Base-by-base conservation (phyloP, 805 yeast species). In the Zygosaccharomyces lentus region DNA sequence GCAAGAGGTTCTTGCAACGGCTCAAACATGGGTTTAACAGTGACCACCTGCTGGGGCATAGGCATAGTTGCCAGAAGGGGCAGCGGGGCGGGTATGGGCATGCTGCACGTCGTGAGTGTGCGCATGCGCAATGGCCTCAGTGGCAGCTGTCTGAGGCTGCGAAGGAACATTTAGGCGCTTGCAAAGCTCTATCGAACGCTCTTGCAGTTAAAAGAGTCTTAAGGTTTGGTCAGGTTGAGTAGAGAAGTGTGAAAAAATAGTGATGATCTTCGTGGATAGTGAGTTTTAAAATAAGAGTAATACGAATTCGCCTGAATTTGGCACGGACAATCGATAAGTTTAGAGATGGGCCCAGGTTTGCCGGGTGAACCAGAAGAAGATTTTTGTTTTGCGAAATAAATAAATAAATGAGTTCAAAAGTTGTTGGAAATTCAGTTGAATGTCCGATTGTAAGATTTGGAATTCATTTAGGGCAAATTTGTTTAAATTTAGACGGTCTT, bases 131-230 rank as follows among this genome's bases (percentile, higher is more conserved):
- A 25, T 21, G 41, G 41, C 34, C 41, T 32, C 41, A 38, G 41
- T 25, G 41, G 16, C 41, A 38, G 41, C 43, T 29, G 39, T 27
- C 47, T 46, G 16, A 49, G 27, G 36, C 49, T 39, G 39, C 47
- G 44, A 23, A 37, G 42, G 26, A 49, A 40, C 52, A 49, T 49
- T 27, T 32, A 37, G 40, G 24, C 41, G 27, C 25, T 38, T 26
- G 31, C 32, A 29, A 5, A 13, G 13, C 10, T 7, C 9, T 12
- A n/a, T 13, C 32, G 13, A 13, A 13, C 9, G 16, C n/a, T n/a
- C 8, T 29, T 10, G 16, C 5, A 10, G 4, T 2, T 10, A 3
- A n/a, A n/a, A n/a, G n/a, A n/a, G 32, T 13, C n/a, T 13, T 13
- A 29, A 29, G 16, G 32, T 29, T 13, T 29, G 8, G 9, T n/a